Evolutionary conservation across 495 filamentous ascomycete species (phyloP).

Genomic region (Peziza echinospora): DNA sequence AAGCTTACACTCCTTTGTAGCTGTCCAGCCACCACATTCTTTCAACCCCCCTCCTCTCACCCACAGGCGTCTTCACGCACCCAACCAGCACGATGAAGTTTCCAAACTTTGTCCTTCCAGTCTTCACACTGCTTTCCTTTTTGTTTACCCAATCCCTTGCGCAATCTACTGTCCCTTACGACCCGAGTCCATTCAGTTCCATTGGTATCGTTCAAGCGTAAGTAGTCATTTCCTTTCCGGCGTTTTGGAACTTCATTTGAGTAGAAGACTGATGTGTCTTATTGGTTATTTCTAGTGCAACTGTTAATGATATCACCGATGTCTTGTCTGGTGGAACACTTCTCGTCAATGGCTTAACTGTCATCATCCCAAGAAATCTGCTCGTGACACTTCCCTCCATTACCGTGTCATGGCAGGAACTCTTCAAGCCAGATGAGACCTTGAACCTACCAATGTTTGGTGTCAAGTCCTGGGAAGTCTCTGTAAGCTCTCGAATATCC

Average conservation of each 20-base stretch:
- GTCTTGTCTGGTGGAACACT: conserved; percentile 7
- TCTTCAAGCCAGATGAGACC: conserved; percentile 3
- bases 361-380: conserved; percentile 4
- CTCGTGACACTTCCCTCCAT: conserved; percentile 8
- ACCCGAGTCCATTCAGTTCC: conserved; percentile 3
- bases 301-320: conserved; percentile 1
- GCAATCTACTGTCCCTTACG: too few relatives aligned
- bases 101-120: too few relatives aligned
- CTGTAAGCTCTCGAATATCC: too few relatives aligned
- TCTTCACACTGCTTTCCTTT: too few relatives aligned
- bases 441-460: conserved; percentile 4
- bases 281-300: background rate
- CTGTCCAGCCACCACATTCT: too few relatives aligned
- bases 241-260: too few relatives aligned
- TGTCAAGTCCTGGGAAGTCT: conserved; percentile 1
- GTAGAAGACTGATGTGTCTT: background rate
- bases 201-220: conserved; percentile 4
- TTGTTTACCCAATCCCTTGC: too few relatives aligned
- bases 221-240: too few relatives aligned
- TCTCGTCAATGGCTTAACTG: conserved; percentile 2
- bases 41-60: too few relatives aligned
- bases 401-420: conserved; percentile 7
- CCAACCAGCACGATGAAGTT: too few relatives aligned
- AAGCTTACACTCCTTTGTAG: too few relatives aligned
- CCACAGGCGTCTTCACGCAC: too few relatives aligned